Evolutionary conservation across 306 rosid genomes (phyloP).

Genomic region (Gynostemma pentaphyllum): DNA sequence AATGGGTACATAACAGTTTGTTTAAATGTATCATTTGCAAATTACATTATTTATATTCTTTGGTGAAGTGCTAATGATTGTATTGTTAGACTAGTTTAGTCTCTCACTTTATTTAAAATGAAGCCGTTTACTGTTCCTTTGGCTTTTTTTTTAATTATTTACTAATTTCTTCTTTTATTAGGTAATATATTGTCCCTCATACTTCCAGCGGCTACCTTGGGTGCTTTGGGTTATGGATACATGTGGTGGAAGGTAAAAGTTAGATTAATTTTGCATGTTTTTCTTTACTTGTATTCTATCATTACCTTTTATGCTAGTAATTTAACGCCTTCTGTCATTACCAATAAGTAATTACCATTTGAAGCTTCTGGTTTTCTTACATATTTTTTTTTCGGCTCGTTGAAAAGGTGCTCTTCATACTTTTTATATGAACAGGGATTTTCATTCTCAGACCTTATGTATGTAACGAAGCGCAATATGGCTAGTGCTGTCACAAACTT

Average conservation of each 20-base stretch:
- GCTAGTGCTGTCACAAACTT: constrained; percentile 74
- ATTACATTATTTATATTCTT: background rate
- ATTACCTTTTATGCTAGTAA: background rate
- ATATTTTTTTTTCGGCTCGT: background rate
- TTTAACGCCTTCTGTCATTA: background rate
- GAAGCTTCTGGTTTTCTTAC: background rate
- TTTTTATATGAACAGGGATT: constrained; percentile 48
- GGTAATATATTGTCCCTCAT: constrained; percentile 60
- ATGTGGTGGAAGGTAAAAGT: constrained; percentile 93
- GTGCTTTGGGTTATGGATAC: constrained; percentile 84
- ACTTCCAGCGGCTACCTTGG: constrained; percentile 72
- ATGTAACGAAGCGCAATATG: constrained; percentile 83
- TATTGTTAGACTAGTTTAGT: too few species aligned
- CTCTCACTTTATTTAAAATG: too few species aligned
- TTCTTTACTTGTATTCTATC: background rate
- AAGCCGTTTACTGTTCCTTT: background rate
- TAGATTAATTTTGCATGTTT: background rate
- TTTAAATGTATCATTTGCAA: background rate
- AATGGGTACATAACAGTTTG: constrained; percentile 23
- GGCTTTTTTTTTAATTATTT: background rate
- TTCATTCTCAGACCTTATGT: constrained; percentile 86
- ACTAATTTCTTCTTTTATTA: constrained; percentile 21
- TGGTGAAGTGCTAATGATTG: background rate
- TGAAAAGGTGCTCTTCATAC: background rate
- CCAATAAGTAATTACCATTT: background rate